phyloP scores from a whole-genome alignment of 108 stramenopile genomes.

The Fragilaria radians region DNA sequence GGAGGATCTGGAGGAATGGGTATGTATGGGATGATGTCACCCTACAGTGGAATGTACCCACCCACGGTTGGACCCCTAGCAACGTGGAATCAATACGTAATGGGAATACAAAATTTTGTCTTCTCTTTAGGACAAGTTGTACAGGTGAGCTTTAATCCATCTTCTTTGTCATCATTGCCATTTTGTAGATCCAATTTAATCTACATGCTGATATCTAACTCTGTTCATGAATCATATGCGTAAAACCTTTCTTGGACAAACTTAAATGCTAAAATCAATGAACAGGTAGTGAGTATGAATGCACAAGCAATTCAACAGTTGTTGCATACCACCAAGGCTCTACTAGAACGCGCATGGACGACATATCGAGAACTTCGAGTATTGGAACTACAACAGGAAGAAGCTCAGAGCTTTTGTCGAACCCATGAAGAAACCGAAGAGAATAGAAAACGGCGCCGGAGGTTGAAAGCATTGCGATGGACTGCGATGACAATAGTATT shows the following conservation, averaged over 20 bases:
- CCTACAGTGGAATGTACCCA: slow-evolving; percentile 33
- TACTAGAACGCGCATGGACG: slow-evolving; percentile 66
- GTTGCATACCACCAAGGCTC: slow-evolving; percentile 49
- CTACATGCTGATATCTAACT: too few species aligned
- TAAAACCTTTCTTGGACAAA: neutral
- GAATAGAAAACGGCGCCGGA: slow-evolving; percentile 31
- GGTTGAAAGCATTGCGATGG: slow-evolving; percentile 69
- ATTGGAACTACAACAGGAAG: slow-evolving; percentile 21
- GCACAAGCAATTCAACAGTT: slow-evolving; percentile 68
- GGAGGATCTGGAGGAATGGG: too few species aligned
- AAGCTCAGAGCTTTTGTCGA: neutral
- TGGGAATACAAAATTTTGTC: slow-evolving; percentile 66
- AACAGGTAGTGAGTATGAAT: slow-evolving; percentile 79
- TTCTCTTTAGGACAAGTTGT: slow-evolving; percentile 79
- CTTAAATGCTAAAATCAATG: neutral
- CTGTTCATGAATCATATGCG: too few species aligned
- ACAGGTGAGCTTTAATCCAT: slow-evolving; percentile 11
- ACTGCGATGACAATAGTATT: slow-evolving; percentile 44
- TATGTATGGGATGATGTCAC: slow-evolving; percentile 16
- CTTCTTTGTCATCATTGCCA: too few species aligned
- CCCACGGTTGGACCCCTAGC: slow-evolving; percentile 28
- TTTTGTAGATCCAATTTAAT: too few species aligned
- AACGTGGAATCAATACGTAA: slow-evolving; percentile 62
- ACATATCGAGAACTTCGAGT: slow-evolving; percentile 54
- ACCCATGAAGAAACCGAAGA: slow-evolving; percentile 26